phyloP scores from a whole-genome alignment of 2,329 filamentous ascomycete species.

The Trichoderma atroviride region DNA sequence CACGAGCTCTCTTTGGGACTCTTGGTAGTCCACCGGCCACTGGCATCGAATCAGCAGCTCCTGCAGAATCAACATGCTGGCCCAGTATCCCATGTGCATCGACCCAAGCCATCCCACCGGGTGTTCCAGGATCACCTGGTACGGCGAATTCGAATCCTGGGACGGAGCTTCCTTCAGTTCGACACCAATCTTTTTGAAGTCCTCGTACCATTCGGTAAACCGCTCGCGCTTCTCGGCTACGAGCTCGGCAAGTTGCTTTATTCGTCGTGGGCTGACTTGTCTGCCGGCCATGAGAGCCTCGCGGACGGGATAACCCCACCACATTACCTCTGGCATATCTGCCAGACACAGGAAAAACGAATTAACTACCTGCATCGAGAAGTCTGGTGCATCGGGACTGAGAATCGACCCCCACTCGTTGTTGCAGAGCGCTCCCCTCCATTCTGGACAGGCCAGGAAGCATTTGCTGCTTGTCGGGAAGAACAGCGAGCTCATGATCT shows the following conservation, averaged over 20 bases:
- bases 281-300: conserved; percentile 31
- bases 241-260: conserved; percentile 36
- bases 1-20: conserved; percentile 35
- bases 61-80: conserved; percentile 45
- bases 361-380: conserved; percentile 37
- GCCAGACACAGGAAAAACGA: conserved; percentile 41
- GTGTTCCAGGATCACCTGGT: conserved; percentile 39
- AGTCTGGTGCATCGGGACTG: conserved; percentile 30
- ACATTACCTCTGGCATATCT: conserved; percentile 40
- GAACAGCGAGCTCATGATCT: conserved; percentile 47
- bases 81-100: conserved; percentile 44
- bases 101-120: conserved; percentile 40
- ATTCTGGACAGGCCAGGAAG: conserved; percentile 43
- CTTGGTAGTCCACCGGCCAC: conserved; percentile 34
- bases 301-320: conserved; percentile 34
- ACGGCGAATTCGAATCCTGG: conserved; percentile 38
- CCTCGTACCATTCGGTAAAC: conserved; percentile 40
- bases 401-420: conserved; percentile 35
- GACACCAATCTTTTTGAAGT: conserved; percentile 33
- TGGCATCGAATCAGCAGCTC: conserved; percentile 42
- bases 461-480: conserved; percentile 40
- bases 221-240: conserved; percentile 37
- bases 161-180: conserved; percentile 36
- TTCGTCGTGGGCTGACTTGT: conserved; percentile 36
- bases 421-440: conserved; percentile 41